Evolutionary conservation across 2,329 filamentous ascomycete species (phyloP), one percentile per base, ranked within the genome.

Genomic region (Phialophora tarda): DNA sequence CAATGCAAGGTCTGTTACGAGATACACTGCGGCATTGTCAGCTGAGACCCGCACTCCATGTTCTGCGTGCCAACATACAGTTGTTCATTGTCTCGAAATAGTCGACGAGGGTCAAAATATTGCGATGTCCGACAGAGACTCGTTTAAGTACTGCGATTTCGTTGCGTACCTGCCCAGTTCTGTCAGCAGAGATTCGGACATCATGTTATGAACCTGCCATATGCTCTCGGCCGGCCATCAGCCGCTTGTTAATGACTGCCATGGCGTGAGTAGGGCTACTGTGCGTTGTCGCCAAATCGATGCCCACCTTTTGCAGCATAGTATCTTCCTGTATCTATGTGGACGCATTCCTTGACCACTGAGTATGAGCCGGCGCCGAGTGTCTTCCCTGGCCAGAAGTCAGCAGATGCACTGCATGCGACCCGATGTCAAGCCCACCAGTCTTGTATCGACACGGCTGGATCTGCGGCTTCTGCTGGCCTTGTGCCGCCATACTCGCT

Each of bases 11-110:
- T 99, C 95, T 51, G 95, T 98, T 59, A 99, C 95, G 44, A 99
- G 89, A 78, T 99, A 99, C 71, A 99, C 87, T 89, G 71, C 12
- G 63, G 17, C 38, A 54, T 48, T 21, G 62, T 76, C 34, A 76
- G 71, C 63, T 34, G 24, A 58, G 34, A 65, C 23, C 38, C 5
- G 17, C 17, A 44, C 38, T 8, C 38, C 6, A 44, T 17, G 14
- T 44, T 44, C 17, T 56, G 21, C 28, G 32, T 21, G 38, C 12
- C n/a, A 26, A 50, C 47, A 64, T 80, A 89, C 88, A 86, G 80
- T 99, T 99, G 82, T 99, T 98, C 91, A 97, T 96, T 6, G 95
- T 99, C 82, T 99, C 95, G 77, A 99, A 99, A 81, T 98, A 99
- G 82, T 99, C 95, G 74, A 98, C 95, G 66, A 99, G 85, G 1